Evolutionary conservation across 83 land plant genomes (phyloP).

Genomic region (Thuja plicata): DNA sequence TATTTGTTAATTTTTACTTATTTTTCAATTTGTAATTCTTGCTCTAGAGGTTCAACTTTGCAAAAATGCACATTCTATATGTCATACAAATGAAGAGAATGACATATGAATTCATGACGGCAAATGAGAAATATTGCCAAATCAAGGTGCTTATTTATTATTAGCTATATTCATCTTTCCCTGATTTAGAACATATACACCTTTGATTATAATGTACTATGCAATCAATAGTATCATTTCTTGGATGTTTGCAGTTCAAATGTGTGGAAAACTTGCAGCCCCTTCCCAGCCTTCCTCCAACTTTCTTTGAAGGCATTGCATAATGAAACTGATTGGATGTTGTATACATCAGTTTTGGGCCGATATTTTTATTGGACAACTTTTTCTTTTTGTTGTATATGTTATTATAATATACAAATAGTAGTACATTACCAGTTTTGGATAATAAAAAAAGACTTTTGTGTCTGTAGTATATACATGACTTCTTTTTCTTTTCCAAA

Average conservation of each 20-base stretch:
- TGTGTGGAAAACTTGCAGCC: slow-evolving; percentile 47
- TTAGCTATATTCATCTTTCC: background rate
- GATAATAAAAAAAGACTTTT: no score
- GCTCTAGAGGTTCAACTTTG: slow-evolving; percentile 63
- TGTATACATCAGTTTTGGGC: background rate
- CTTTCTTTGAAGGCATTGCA: slow-evolving; percentile 31
- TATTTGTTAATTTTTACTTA: background rate
- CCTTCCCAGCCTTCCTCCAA: slow-evolving; percentile 34
- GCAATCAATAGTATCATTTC: background rate
- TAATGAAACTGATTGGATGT: background rate
- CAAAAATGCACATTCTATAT: slow-evolving; percentile 67
- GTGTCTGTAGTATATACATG: no score
- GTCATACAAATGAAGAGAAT: slow-evolving; percentile 50
- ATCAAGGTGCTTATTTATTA: slow-evolving; percentile 53
- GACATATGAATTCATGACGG: slow-evolving; percentile 44
- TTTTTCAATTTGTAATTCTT: background rate
- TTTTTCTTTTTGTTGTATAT: no score
- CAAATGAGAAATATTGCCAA: slow-evolving; percentile 69
- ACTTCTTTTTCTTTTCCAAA: no score
- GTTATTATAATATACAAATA: no score
- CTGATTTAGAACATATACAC: background rate
- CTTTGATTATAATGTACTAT: background rate
- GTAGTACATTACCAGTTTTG: no score
- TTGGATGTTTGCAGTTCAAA: slow-evolving; percentile 42
- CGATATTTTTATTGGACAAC: no score